phyloP scores from a whole-genome alignment of 257 asterid species.

The Datura wrightii region DNA sequence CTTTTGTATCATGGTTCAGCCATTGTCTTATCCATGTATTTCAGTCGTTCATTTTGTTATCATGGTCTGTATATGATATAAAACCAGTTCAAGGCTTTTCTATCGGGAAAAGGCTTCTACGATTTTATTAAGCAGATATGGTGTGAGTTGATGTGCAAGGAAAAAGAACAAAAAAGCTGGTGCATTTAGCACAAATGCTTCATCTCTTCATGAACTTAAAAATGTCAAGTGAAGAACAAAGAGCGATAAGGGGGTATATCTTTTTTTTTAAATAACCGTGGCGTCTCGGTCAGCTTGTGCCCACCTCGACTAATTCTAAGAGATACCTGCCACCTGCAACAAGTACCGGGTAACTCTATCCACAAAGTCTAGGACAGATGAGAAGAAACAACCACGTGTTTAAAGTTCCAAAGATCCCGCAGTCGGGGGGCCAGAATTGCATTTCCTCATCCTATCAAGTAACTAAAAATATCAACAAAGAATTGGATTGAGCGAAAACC shows the following conservation, averaged over 20 bases:
- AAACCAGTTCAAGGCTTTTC: slow-evolving; percentile 1
- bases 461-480: slow-evolving; percentile 22
- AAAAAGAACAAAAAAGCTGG: neutral
- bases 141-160: neutral
- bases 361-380: no score
- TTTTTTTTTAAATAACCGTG: neutral
- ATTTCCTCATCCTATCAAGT: slow-evolving; percentile 12
- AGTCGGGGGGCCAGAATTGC: neutral
- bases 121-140: neutral
- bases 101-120: slow-evolving; percentile 8
- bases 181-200: neutral
- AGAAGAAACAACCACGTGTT: slow-evolving; percentile 5
- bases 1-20: neutral
- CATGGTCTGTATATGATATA: neutral
- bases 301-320: neutral
- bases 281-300: neutral
- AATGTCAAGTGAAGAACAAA: slow-evolving; percentile 4
- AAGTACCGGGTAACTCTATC: no score
- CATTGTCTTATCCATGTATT: slow-evolving; percentile 7
- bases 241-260: neutral
- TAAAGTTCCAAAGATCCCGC: slow-evolving; percentile 4
- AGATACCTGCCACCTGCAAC: no score
- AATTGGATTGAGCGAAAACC: slow-evolving; percentile 50
- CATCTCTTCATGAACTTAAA: neutral
- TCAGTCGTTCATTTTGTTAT: neutral